A percentile compares a stretch with the other conserved stretches of the same genome.
Evolutionary conservation across 1,139 yeast genomes (phyloP).

Genomic region (Dujonia santamariae): DNA sequence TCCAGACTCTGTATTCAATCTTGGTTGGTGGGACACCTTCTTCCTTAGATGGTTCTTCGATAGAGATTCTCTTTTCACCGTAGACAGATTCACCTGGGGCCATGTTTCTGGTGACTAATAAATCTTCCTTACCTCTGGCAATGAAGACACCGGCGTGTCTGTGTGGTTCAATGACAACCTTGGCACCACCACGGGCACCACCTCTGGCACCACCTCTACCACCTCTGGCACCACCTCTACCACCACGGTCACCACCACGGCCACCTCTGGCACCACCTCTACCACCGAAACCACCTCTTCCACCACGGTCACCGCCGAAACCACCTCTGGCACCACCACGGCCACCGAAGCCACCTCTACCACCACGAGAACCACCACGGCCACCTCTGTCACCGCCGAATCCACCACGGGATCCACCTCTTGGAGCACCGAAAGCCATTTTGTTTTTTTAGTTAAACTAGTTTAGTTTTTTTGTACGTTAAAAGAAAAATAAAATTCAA

Average conservation of each 20-base stretch:
- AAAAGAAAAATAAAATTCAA: background rate
- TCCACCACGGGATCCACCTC: slow-evolving; percentile 50
- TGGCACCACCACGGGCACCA: slow-evolving; percentile 82
- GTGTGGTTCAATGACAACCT: slow-evolving; percentile 97
- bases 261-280: slow-evolving; percentile 46
- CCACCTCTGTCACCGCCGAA: slow-evolving; percentile 25
- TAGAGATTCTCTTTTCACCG: slow-evolving; percentile 94
- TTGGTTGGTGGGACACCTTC: slow-evolving; percentile 90
- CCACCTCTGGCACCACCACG: slow-evolving; percentile 30
- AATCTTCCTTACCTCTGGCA: slow-evolving; percentile 99
- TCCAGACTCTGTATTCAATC: slow-evolving; percentile 99
- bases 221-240: slow-evolving; percentile 60
- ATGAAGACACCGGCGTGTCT: slow-evolving; percentile 97
- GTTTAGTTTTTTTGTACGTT: background rate
- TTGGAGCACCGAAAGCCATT: slow-evolving; percentile 31
- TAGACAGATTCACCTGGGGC: slow-evolving; percentile 98
- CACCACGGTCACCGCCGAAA: slow-evolving; percentile 31
- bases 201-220: slow-evolving; percentile 75
- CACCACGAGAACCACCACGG: slow-evolving; percentile 24
- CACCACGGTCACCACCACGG: slow-evolving; percentile 41
- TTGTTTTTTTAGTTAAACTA: slow-evolving; percentile 4
- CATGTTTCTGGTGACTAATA: slow-evolving; percentile 90
- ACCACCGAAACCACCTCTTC: slow-evolving; percentile 38
- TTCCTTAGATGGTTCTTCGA: slow-evolving; percentile 87
- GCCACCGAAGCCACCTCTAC: slow-evolving; percentile 24